These are phyloP conservation scores for Acer saccharum DNA, from an alignment of 345 rosid species.

Conservation along the genomic window DNA sequence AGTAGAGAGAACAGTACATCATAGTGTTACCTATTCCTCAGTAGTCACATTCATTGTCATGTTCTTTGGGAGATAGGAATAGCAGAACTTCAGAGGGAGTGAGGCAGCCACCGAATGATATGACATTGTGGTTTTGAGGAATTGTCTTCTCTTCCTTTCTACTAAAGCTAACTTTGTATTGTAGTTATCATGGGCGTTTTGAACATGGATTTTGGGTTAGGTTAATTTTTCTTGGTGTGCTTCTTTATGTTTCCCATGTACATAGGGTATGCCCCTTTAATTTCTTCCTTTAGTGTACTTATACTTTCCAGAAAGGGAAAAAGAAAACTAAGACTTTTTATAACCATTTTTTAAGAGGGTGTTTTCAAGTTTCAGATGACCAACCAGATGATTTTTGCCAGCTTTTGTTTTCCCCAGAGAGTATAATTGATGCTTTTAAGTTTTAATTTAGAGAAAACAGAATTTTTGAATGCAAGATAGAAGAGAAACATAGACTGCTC, in stretches of 20 bases:
- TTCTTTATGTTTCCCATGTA: neutral
- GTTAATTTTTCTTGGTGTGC: neutral
- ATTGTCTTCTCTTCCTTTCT: neutral
- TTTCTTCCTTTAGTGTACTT: neutral
- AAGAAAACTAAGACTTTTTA: neutral
- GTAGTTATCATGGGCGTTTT: neutral
- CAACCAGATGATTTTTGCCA: neutral
- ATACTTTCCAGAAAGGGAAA: neutral
- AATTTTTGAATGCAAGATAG: too few relatives aligned
- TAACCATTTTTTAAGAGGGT: neutral
- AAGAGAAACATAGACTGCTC: neutral
- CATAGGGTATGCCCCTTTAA: neutral
- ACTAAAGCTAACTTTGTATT: neutral
- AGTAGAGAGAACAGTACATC: neutral
- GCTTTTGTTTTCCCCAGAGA: neutral
- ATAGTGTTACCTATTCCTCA: neutral
- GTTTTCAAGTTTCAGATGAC: neutral
- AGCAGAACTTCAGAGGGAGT: neutral
- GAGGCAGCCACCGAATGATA: neutral
- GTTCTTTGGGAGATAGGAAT: too few relatives aligned
- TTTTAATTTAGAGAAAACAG: neutral
- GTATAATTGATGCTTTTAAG: too few relatives aligned
- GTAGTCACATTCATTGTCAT: neutral
- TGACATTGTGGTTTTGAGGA: neutral
- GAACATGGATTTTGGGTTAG: neutral